phyloP scores from a whole-genome alignment of 345 rosid species.

The Pugionium dolabratum region DNA sequence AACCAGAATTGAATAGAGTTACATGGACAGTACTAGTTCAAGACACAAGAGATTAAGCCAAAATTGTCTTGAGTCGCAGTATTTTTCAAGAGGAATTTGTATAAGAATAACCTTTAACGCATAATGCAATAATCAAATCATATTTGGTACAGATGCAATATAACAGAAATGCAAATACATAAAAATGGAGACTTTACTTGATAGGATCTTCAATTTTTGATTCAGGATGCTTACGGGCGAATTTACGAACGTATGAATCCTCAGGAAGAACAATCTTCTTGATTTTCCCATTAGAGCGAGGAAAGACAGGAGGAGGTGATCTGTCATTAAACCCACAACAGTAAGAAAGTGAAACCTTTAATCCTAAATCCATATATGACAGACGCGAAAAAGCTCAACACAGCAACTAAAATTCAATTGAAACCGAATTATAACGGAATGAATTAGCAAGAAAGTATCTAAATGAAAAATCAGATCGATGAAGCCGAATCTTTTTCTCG shows the following conservation, averaged over 20 bases:
- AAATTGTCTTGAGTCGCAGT: background rate
- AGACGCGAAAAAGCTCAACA: constrained; percentile 22
- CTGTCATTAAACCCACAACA: constrained; percentile 33
- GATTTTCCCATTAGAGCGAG: constrained; percentile 64
- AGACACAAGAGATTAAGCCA: background rate
- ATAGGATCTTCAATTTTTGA: constrained; percentile 58
- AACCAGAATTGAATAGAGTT: background rate
- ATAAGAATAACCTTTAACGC: background rate
- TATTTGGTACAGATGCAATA: background rate
- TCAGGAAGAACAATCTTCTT: constrained; percentile 75
- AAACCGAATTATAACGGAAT: background rate
- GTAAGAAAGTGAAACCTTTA: constrained; percentile 8
- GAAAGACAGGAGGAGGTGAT: constrained; percentile 74
- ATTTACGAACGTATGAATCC: constrained; percentile 67
- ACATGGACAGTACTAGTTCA: constrained; percentile 10
- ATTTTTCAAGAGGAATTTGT: background rate
- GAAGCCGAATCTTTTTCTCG: constrained; percentile 4
- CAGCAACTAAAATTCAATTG: background rate
- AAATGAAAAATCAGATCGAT: background rate
- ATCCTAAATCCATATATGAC: background rate
- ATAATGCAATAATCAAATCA: constrained; percentile 10
- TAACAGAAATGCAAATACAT: constrained; percentile 5
- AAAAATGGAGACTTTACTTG: constrained; percentile 51
- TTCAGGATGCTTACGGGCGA: constrained; percentile 60
- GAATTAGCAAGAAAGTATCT: background rate